A percentile compares a stretch with the other conserved stretches of the same genome.
These are phyloP conservation scores for Berkeleyomyces rouxiae DNA, from an alignment of 2,329 filamentous ascomycete genomes.

Conservation along the genomic window DNA sequence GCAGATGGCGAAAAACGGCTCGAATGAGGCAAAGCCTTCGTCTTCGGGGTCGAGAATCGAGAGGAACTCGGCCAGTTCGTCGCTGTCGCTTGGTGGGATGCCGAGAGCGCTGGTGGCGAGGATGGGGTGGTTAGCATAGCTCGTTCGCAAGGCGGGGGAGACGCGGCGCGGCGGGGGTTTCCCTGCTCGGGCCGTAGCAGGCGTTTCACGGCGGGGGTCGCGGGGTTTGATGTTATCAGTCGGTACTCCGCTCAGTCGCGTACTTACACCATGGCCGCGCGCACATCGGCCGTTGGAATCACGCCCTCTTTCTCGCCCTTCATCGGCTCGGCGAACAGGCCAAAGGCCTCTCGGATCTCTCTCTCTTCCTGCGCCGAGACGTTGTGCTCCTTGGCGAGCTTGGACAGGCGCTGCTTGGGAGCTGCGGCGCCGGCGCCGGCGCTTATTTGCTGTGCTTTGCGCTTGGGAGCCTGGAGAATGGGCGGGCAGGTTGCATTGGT, in stretches of 20 bases:
- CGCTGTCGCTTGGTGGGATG: conserved; percentile 43
- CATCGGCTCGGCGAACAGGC: conserved; percentile 58
- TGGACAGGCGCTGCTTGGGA: conserved; percentile 47
- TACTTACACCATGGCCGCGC: conserved; percentile 55
- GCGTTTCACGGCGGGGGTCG: too few species aligned
- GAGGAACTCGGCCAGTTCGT: conserved; percentile 61
- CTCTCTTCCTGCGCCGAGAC: conserved; percentile 69
- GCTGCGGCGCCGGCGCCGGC: conserved; percentile 24
- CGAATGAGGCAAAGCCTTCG: conserved; percentile 62
- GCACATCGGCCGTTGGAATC: conserved; percentile 49
- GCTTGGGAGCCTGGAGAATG: conserved; percentile 23
- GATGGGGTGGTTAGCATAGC: not conserved
- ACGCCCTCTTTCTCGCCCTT: conserved; percentile 58
- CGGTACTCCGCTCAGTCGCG: not conserved
- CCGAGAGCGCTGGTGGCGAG: conserved; percentile 52
- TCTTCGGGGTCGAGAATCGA: conserved; percentile 68
- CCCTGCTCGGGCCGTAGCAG: too few species aligned
- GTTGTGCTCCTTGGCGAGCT: conserved; percentile 83
- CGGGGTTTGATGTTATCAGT: too few species aligned
- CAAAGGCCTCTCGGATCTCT: conserved; percentile 82
- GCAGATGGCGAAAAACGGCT: conserved; percentile 71
- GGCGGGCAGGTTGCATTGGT: not conserved
- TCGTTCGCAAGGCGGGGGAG: too few species aligned
- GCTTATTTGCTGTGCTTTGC: conserved; percentile 27
- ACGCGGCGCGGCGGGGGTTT: too few species aligned